These are phyloP conservation scores for Ochetophila trinervis DNA, from an alignment of 306 rosid genomes.

Conservation along the genomic window DNA sequence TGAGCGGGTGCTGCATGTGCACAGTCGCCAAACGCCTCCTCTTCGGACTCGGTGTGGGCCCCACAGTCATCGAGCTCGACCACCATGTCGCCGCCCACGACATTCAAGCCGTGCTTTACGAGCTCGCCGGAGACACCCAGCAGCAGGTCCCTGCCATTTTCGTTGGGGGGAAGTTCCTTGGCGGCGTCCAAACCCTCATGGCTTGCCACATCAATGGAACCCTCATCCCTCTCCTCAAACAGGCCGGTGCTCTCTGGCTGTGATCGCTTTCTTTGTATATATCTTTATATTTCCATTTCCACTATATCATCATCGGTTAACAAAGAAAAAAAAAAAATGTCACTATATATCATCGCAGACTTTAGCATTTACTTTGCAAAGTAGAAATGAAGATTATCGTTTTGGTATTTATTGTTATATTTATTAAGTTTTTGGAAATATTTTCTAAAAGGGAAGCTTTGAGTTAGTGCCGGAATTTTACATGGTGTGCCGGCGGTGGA, in stretches of 20 bases:
- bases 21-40: constrained; percentile 80
- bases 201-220: constrained; percentile 76
- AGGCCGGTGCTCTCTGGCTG: constrained; percentile 87
- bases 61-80: constrained; percentile 70
- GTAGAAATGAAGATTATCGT: too few relatives aligned
- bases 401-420: too few relatives aligned
- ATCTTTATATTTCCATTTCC: too few relatives aligned
- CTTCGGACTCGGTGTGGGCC: constrained; percentile 77
- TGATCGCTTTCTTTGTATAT: constrained; percentile 8
- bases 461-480: too few relatives aligned
- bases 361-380: too few relatives aligned
- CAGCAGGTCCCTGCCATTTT: constrained; percentile 63
- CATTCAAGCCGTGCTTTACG: constrained; percentile 47
- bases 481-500: too few relatives aligned
- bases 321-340: too few relatives aligned
- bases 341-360: too few relatives aligned
- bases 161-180: constrained; percentile 72
- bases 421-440: too few relatives aligned
- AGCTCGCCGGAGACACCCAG: constrained; percentile 26
- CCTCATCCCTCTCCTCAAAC: constrained; percentile 71
- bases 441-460: too few relatives aligned
- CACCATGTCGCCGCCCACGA: constrained; percentile 39
- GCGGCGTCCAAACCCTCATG: constrained; percentile 80
- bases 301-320: too few relatives aligned
- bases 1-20: constrained; percentile 74